A percentile compares a stretch with the other conserved stretches of the same genome.
These are phyloP conservation scores for Trichoderma hamatum DNA, from an alignment of 2,329 filamentous ascomycete species.

Conservation along the genomic window DNA sequence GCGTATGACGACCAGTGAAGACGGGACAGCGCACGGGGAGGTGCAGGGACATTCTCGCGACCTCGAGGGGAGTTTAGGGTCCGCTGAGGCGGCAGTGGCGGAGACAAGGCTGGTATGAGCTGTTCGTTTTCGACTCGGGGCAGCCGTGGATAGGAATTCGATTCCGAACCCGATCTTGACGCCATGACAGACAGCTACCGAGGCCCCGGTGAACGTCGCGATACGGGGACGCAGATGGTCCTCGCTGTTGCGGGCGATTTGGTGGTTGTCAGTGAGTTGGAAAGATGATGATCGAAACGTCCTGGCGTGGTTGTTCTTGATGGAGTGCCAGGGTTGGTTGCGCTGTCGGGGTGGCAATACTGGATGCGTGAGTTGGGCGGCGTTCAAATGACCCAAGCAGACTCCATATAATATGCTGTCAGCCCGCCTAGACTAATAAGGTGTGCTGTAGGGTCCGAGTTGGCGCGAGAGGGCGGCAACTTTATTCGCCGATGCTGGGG, in stretches of 20 bases:
- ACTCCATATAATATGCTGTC: constrained; percentile 8
- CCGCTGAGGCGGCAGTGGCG: constrained; percentile 40
- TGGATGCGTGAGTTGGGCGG: constrained; percentile 22
- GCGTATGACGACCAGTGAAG: constrained; percentile 34
- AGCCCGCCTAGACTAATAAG: constrained; percentile 4
- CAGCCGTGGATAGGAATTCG: constrained; percentile 39
- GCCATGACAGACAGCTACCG: constrained; percentile 34
- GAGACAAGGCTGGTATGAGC: constrained; percentile 41
- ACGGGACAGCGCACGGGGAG: constrained; percentile 27
- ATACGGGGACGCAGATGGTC: not conserved
- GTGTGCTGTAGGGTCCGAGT: not conserved
- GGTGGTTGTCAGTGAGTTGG: not conserved
- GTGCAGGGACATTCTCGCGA: constrained; percentile 34
- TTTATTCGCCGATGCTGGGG: not conserved
- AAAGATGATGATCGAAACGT: not conserved
- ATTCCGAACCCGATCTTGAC: constrained; percentile 39
- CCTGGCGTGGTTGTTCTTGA: not conserved
- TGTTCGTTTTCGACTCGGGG: constrained; percentile 36
- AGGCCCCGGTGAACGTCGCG: not conserved
- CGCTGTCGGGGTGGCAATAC: constrained; percentile 2
- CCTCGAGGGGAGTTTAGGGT: constrained; percentile 38
- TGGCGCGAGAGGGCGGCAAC: not conserved
- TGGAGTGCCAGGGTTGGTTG: constrained; percentile 9
- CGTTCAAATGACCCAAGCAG: constrained; percentile 17
- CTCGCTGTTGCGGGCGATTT: not conserved